Base-by-base conservation (phyloP, 2,329 filamentous ascomycete genomes). In the Diaporthe caulivora region DNA sequence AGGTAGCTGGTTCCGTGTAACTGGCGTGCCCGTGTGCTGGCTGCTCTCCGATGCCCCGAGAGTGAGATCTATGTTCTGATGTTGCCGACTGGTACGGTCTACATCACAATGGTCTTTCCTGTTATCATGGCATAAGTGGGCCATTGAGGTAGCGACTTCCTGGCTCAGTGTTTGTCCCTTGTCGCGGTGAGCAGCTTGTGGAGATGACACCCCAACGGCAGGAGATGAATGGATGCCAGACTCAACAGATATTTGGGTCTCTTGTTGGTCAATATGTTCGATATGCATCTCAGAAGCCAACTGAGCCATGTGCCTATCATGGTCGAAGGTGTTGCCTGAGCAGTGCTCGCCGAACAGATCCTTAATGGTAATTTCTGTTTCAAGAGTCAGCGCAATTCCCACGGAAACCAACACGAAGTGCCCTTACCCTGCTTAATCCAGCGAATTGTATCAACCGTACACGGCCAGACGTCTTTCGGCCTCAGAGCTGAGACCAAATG, bases 381-480 rank as follows among this genome's bases (percentile, higher is more conserved):
- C 26, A 9, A 29, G 34, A n/a, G 53, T 72, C n/a, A 72, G 3
- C 15, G 5, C 11, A n/a, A 21, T 13, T 21, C 3, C 11, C 24
- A 21, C 4, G 17, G 29, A 15, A 13, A 31, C 24, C n/a, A 51
- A 10, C 26, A 18, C 5, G 11, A 31, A 3, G 6, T 6, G 6
- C 15, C 42, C 76, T 72, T 81, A 79, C 85, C 85, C 73, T 91
- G 85, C 37, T 84, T 84, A 3, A 84, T 72, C 95, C 95, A 98
- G 1, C 84, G 83, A 0, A 81, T 78, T 21, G 87, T 82, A 74
- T 94, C 88, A 1, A 93, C 90, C 0, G 95, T 97, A 79, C 95
- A 98, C 0, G 95, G 95, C 85, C 93, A 93, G 2, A 98, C 86
- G 77, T 98, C 95, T 58, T 84, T 90, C 0, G 95, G 95, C 37